phyloP scores from a whole-genome alignment of 73 alveolate species.

The Tetrahymena elliotti region DNA sequence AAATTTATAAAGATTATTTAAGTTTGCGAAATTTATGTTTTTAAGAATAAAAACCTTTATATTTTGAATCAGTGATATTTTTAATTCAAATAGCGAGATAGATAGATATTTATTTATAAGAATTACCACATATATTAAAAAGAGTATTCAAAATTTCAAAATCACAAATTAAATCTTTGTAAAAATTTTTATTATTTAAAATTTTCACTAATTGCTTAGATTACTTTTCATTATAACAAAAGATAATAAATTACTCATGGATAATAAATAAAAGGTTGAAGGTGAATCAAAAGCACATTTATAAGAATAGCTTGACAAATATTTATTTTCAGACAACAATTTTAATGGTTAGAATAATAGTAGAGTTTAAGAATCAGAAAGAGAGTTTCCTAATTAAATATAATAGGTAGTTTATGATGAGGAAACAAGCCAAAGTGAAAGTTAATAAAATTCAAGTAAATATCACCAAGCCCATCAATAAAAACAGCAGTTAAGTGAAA shows the following conservation, averaged over 20 bases:
- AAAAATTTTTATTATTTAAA: background rate
- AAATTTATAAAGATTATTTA: no score
- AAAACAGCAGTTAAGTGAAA: background rate
- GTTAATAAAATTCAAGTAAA: background rate
- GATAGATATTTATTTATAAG: background rate
- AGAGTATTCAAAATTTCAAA: background rate
- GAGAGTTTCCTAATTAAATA: background rate
- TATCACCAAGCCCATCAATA: background rate
- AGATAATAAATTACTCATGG: background rate
- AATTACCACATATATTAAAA: background rate
- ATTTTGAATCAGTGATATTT: background rate
- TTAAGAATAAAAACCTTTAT: background rate
- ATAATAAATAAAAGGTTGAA: background rate
- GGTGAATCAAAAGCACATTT: background rate
- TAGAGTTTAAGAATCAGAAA: background rate
- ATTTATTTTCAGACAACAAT: background rate
- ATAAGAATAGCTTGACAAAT: background rate
- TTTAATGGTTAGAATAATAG: background rate
- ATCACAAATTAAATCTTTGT: background rate
- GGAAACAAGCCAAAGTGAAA: background rate
- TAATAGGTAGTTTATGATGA: background rate
- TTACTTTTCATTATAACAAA: background rate
- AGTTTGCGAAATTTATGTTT: background rate
- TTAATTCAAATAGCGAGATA: background rate
- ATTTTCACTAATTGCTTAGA: background rate